Evolutionary conservation across 257 asterid genomes (phyloP), one percentile per base, ranked within the genome.

Genomic region (Solanum tarijense): DNA sequence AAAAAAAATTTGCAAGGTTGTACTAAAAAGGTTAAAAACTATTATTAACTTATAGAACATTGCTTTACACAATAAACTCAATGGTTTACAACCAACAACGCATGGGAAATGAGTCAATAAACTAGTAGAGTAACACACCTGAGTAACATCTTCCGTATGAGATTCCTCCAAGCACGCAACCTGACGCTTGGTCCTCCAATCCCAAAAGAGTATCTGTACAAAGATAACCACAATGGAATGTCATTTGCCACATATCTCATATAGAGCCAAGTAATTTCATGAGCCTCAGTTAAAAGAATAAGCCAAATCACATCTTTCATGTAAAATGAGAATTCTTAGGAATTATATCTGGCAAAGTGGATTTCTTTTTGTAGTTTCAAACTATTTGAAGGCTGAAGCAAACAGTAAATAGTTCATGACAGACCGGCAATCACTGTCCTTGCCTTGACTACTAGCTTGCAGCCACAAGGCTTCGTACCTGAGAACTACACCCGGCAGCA

Each of bases 91-190:
- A 81, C 43, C 6, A 52, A 83, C 68, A 29, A 83, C 5, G 16
- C 38, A 31, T 0, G 68, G 55, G 82, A 41, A 46, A 71, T 39
- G 20, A 81, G 75, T 27, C 72, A 3, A 55, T 16, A 83, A 81
- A 31, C 86, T 68, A 36, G 68, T 82, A 48, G 14, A 31, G 21
- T 12, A 81, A 89, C 72, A 87, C 87, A 97, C 99, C 98, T 96
- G 99, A 89, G 99, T 95, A 66, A 97, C 97, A 91, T 97, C 99
- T 36, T 96, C 99, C 89, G 89, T 94, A 89, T 97, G 99, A 78
- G 95, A 94, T 86, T 96, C 99, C 88, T 96, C 99, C 94, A 96
- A 90, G 91, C 98, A 84, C 9, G 99, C 99, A 52, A 84, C 91
- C 93, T 92, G 96, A 88, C 91, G 92, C 93, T 87, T 92, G 87